These are phyloP conservation scores for Blumeria graminis DNA, from an alignment of 2,329 filamentous ascomycete species.

Conservation along the genomic window DNA sequence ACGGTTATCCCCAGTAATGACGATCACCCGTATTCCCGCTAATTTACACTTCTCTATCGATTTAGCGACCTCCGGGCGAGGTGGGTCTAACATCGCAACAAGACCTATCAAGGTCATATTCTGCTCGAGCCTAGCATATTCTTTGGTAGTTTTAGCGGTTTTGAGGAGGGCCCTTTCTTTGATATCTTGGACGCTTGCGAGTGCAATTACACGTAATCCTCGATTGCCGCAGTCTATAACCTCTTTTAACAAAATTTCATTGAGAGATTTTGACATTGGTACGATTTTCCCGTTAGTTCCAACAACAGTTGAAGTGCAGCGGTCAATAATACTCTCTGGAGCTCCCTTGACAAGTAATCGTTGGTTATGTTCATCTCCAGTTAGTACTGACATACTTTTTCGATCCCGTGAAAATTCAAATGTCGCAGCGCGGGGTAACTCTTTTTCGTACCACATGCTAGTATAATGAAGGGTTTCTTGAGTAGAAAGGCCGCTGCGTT, in stretches of 20 bases:
- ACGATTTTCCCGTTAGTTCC: slow-evolving; percentile 61
- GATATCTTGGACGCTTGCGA: slow-evolving; percentile 64
- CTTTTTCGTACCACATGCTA: slow-evolving; percentile 63
- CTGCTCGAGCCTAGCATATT: slow-evolving; percentile 76
- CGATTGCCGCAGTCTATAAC: slow-evolving; percentile 76
- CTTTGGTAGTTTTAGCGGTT: slow-evolving; percentile 54
- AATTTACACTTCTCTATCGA: slow-evolving; percentile 78
- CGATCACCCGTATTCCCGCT: slow-evolving; percentile 86
- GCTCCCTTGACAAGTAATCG: slow-evolving; percentile 90
- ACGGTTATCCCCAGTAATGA: slow-evolving; percentile 94
- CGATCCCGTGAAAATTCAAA: slow-evolving; percentile 95
- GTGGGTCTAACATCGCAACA: slow-evolving; percentile 90
- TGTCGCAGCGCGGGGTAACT: slow-evolving; percentile 52
- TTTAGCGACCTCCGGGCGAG: slow-evolving; percentile 66
- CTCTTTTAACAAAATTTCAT: slow-evolving; percentile 49
- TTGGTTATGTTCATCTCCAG: slow-evolving; percentile 42
- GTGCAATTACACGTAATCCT: slow-evolving; percentile 80
- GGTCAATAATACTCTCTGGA: slow-evolving; percentile 79
- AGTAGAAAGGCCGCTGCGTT: slow-evolving; percentile 21
- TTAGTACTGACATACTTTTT: slow-evolving; percentile 97
- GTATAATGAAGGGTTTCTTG: slow-evolving; percentile 51
- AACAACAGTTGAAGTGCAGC: slow-evolving; percentile 61
- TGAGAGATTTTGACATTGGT: slow-evolving; percentile 42
- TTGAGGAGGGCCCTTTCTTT: slow-evolving; percentile 42
- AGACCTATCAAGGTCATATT: slow-evolving; percentile 85